Percentiles rank a stretch among this genome's conserved stretches.
phyloP scores from a whole-genome alignment of 1,139 yeast genomes.

The Kodamaea alishanica region DNA sequence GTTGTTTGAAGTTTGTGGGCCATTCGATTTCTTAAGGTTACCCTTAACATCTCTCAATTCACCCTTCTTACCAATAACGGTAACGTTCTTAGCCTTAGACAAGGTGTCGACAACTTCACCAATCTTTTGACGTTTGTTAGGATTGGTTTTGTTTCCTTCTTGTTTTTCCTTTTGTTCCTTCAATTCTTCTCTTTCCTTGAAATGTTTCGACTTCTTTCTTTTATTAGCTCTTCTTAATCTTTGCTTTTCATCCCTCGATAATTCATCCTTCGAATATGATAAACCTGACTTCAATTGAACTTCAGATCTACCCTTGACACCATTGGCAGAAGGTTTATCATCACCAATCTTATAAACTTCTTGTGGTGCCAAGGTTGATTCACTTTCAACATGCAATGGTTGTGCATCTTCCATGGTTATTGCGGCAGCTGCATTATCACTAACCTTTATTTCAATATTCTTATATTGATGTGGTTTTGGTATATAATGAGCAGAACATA shows the following conservation, averaged over 20 bases:
- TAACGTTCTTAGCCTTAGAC: constrained; percentile 70
- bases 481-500: constrained; percentile 88
- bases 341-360: constrained; percentile 72
- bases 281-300: constrained; percentile 77
- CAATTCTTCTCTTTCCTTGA: constrained; percentile 34
- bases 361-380: constrained; percentile 88
- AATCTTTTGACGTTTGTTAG: constrained; percentile 50
- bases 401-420: constrained; percentile 95
- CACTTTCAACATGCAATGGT: constrained; percentile 75
- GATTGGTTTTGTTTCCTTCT: constrained; percentile 19
- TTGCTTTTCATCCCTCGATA: constrained; percentile 82
- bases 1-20: constrained; percentile 16
- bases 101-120: constrained; percentile 70
- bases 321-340: constrained; percentile 45
- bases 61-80: constrained; percentile 77
- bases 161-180: constrained; percentile 24
- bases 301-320: constrained; percentile 43
- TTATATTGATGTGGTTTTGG: constrained; percentile 83
- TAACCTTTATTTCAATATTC: constrained; percentile 71
- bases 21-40: constrained; percentile 44
- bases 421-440: constrained; percentile 48
- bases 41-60: constrained; percentile 73
- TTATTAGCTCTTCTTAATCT: constrained; percentile 83
- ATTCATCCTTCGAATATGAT: constrained; percentile 78
- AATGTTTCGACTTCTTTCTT: constrained; percentile 67